Evolutionary conservation across 2,329 filamentous ascomycete genomes (phyloP), one percentile per base, ranked within the genome.

Genomic region (Xylogone sp.): DNA sequence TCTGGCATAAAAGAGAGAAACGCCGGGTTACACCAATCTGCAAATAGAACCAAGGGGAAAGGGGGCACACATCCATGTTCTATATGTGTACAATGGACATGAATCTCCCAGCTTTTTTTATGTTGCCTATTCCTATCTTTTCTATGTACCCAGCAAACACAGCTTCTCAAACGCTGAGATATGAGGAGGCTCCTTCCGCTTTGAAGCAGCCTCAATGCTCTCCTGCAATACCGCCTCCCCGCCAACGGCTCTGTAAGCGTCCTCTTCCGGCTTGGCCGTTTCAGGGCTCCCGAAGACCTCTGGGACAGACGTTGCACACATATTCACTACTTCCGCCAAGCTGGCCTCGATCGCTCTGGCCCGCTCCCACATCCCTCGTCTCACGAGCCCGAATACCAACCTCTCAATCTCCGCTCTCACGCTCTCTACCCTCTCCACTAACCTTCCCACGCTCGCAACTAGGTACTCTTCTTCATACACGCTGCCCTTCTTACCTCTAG

Each of bases 401-500:
- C 84, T 73, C 63, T 83, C 79, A 0, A 90, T 82, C 67, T 99
- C 94, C 1, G 81, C 77, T 47, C 84, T 79, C 2, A 86, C 79
- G 20, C 76, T 76, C 67, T 92, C 90, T 20, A 96, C 83, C 31
- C 92, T 79, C 67, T 96, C 90, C 13, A 96, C 82, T 29, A 99
- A 77, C 21, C 94, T 78, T 12, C 86, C 82, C 31, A 97, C 84
- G 59, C 87, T 93, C 68, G 92, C 94, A 53, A 96, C 86, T 4
- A 99, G 81, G 68, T 99, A 99, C 69, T 97, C 94, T 66, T 97
- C 93, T 69, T 99, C 94, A 69, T 99, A 99, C 4, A 99, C 89
- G 16, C 90, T 96, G 10, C 94, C 94, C 75, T 97, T 97, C 68
- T 96, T 93, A 21, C 94, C 94, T 7, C 90, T 78, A 0, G 94